Evolutionary conservation across 2,329 filamentous ascomycete genomes (phyloP).

Genomic region (Taxawa tesnikishii): DNA sequence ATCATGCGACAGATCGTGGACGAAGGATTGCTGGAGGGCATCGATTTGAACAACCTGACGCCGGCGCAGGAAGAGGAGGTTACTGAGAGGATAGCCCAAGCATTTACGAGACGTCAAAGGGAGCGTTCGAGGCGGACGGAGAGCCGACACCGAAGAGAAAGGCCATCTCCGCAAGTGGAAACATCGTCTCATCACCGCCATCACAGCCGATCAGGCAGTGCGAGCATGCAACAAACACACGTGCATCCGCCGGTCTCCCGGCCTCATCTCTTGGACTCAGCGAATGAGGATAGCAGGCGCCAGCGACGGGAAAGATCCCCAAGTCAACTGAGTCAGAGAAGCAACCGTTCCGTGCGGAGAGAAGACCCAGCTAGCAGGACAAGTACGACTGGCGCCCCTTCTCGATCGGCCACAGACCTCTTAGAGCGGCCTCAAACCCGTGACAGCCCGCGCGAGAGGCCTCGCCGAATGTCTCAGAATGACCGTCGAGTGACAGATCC

Average conservation of each 20-base stretch:
- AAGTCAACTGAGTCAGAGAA: constrained; percentile 19
- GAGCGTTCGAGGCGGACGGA: constrained; percentile 13
- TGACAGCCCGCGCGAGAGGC: constrained; percentile 14
- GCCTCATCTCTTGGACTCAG: constrained; percentile 33
- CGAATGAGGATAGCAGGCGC: constrained; percentile 15
- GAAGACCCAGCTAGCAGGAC: constrained; percentile 31
- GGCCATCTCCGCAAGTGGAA: background rate
- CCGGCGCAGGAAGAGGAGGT: constrained; percentile 77
- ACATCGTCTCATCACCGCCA: constrained; percentile 1
- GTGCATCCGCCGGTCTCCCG: constrained; percentile 31
- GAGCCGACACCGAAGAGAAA: background rate
- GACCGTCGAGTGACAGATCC: constrained; percentile 32
- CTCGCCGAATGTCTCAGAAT: constrained; percentile 25
- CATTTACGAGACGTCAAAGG: constrained; percentile 51
- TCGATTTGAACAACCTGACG: constrained; percentile 81
- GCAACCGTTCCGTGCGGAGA: constrained; percentile 26
- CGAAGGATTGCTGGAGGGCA: constrained; percentile 74
- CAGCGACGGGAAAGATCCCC: constrained; percentile 30
- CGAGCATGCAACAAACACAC: constrained; percentile 19
- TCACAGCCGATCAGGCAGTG: constrained; percentile 22
- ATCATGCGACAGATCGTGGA: constrained; percentile 82
- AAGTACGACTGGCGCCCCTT: constrained; percentile 28
- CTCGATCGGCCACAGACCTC: constrained; percentile 56
- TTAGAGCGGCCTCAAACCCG: constrained; percentile 21
- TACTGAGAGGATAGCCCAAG: constrained; percentile 80